phyloP scores from a whole-genome alignment of 2,329 filamentous ascomycete species.

The Neonectria faginata region DNA sequence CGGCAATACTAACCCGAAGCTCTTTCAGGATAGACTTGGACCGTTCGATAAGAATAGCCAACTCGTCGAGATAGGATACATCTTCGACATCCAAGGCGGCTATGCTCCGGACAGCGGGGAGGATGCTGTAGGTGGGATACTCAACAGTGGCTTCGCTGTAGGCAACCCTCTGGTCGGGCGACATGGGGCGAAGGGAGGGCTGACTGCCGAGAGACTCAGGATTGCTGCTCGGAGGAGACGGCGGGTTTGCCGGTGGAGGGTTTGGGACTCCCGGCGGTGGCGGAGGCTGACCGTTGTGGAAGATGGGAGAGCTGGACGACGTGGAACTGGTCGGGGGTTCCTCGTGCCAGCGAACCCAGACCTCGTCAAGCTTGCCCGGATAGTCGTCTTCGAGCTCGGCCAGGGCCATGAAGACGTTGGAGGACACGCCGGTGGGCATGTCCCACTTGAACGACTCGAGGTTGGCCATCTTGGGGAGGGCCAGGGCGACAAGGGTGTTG shows the following conservation, averaged over 20 bases:
- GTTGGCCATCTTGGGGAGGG: constrained; percentile 32
- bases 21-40: constrained; percentile 23
- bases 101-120: constrained; percentile 29
- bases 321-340: constrained; percentile 19
- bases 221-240: constrained; percentile 28
- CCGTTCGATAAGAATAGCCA: constrained; percentile 30
- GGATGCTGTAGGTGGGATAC: constrained; percentile 31
- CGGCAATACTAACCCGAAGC: constrained; percentile 28
- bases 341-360: constrained; percentile 32
- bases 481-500: constrained; percentile 31
- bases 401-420: constrained; percentile 33
- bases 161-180: constrained; percentile 17
- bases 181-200: constrained; percentile 12
- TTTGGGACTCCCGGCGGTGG: constrained; percentile 10
- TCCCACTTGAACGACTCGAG: constrained; percentile 33
- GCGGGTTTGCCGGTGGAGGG: constrained; percentile 15
- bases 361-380: constrained; percentile 20
- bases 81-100: constrained; percentile 28
- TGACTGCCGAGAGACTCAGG: constrained; percentile 25
- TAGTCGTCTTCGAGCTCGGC: constrained; percentile 25
- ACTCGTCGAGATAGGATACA: constrained; percentile 29
- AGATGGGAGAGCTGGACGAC: constrained; percentile 27
- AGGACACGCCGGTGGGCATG: constrained; percentile 32
- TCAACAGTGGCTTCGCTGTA: constrained; percentile 22
- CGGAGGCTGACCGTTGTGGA: constrained; percentile 27